These are phyloP conservation scores for Dactylellina drechsleri DNA, from an alignment of 2,329 filamentous ascomycete species.

Conservation along the genomic window DNA sequence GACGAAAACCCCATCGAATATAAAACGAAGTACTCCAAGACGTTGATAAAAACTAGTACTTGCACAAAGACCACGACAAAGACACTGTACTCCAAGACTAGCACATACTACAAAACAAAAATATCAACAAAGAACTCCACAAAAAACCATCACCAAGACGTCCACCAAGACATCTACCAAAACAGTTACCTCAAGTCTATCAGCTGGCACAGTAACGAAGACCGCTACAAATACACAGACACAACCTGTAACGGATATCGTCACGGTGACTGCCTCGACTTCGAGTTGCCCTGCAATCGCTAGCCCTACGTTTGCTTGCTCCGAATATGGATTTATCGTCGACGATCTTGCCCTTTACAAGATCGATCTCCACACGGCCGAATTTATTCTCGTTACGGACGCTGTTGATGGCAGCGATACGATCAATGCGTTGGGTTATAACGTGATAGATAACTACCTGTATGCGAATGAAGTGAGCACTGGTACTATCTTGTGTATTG, in stretches of 20 bases:
- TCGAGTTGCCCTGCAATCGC: background rate
- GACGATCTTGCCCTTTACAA: conserved; percentile 8
- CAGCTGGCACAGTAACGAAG: background rate
- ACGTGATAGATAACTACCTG: conserved; percentile 16
- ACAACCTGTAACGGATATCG: conserved; percentile 2
- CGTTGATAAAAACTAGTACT: background rate
- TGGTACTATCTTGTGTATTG: conserved; percentile 14
- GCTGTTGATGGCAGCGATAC: background rate
- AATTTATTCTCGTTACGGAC: background rate
- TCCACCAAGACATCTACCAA: background rate
- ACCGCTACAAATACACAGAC: background rate
- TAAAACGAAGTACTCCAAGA: background rate
- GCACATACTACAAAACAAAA: background rate
- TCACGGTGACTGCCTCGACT: conserved; percentile 6
- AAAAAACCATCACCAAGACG: background rate
- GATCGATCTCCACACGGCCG: conserved; percentile 12
- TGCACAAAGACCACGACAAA: background rate
- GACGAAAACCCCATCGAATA: background rate
- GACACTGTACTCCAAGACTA: background rate
- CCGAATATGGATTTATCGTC: conserved; percentile 21
- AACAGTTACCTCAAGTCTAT: background rate
- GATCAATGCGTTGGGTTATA: conserved; percentile 21
- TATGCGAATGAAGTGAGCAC: conserved; percentile 6
- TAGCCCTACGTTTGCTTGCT: conserved; percentile 6
- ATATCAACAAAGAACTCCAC: background rate